Evolutionary conservation across 1,284 basidiomycete species (phyloP).

Genomic region (Trametes sp.): DNA sequence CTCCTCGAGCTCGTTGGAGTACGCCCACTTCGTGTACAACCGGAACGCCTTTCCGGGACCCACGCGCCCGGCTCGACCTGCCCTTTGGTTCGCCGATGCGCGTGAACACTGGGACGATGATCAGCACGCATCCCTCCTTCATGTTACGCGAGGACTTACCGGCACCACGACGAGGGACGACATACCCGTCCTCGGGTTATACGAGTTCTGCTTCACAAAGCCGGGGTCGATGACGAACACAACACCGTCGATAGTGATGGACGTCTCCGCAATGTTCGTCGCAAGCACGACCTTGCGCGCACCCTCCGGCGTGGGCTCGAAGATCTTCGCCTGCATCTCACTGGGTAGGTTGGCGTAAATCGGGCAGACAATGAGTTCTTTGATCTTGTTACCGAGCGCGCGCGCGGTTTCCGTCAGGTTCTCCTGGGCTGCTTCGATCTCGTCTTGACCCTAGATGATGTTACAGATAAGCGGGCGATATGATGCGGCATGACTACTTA

Average conservation of each 20-base stretch:
- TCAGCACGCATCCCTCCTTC: no score
- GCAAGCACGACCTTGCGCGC: constrained; percentile 97
- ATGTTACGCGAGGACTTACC: constrained; percentile 54
- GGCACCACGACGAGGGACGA: constrained; percentile 94
- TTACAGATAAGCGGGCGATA: constrained; percentile 7
- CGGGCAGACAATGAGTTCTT: constrained; percentile 94
- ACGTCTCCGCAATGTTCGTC: constrained; percentile 99
- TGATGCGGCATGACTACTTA: constrained; percentile 44
- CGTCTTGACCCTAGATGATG: constrained; percentile 86
- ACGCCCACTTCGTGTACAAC: constrained; percentile 97
- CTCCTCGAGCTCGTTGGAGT: constrained; percentile 93
- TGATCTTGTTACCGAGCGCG: constrained; percentile 94
- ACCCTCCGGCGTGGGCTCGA: constrained; percentile 97
- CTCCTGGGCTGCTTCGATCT: constrained; percentile 97
- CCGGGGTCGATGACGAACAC: constrained; percentile 99
- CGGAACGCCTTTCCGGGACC: constrained; percentile 99
- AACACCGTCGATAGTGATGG: constrained; percentile 97
- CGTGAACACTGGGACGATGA: constrained; percentile 77
- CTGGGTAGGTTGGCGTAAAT: constrained; percentile 98
- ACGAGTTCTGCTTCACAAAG: constrained; percentile 97
- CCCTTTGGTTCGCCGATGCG: constrained; percentile 96
- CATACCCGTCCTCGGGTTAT: constrained; percentile 97
- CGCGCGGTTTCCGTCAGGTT: constrained; percentile 95
- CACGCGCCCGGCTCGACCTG: constrained; percentile 96
- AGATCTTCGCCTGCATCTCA: constrained; percentile 99